Base-by-base conservation (phyloP, 768 basidiomycete species). In the Auricularia cornea region DNA sequence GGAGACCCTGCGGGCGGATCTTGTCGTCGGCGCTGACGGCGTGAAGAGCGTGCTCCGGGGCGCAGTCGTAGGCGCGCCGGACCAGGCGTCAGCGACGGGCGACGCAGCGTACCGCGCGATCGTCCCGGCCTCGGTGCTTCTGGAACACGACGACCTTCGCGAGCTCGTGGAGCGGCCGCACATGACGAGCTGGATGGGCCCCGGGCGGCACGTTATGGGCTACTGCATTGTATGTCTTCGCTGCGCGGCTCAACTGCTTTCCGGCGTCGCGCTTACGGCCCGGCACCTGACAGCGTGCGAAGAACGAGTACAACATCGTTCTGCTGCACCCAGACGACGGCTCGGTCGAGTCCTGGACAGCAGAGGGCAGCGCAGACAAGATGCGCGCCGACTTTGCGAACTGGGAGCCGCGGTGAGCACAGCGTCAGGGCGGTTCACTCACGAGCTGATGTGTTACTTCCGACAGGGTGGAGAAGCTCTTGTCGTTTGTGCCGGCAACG, bases 101-200 rank as follows among this genome's bases (percentile, higher is more conserved):
- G 85, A 88, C 67, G 81, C 83, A 0, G 86, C 84, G 0, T 88
- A 85, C 67, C 79, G 86, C 59, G 82, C 83, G 3, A 74, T 80
- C 31, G 74, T 88, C 38, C 75, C 81, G 2, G 76, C 83, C 0
- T 73, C 69, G 40, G 56, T 74, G 1, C 73, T 87, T 70, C 62
- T 83, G 12, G 68, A 70, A 11, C 83, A 88, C 65, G 82, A 82
- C 0, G 82, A 83, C 5, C 75, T 88, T 30, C 75, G 72, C 63
- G 62, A 69, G 1, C 73, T 88, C 14, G 77, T 86, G 0, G 83
- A 87, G 16, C 71, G 68, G 1, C 75, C 80, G 0, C 80, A 83
- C 62, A 80, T 83, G 77, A 81, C 80, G 0, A 78, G 75, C 0
- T 88, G 87, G 87, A 74, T 70, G 1, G 76, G 74, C 62, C 64